Percentiles rank a stretch among this genome's conserved stretches.
phyloP scores from a whole-genome alignment of 2,329 filamentous ascomycete species.

The Dichotomopilus funicola region DNA sequence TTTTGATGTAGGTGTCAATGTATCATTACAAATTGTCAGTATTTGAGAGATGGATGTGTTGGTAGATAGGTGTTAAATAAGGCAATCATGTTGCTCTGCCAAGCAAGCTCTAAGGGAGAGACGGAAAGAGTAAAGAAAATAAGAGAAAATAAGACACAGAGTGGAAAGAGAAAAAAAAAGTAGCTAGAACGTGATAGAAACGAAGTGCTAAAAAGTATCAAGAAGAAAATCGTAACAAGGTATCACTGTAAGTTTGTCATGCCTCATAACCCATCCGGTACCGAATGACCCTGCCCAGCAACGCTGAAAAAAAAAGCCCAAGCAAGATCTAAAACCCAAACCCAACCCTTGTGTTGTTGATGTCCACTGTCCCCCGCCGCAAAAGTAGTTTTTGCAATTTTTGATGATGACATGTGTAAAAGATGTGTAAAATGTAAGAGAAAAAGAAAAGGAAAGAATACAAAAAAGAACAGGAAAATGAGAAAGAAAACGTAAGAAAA shows the following conservation, averaged over 20 bases:
- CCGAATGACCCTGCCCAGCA: neutral
- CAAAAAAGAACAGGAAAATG: neutral
- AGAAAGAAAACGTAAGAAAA: neutral
- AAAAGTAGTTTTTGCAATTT: too few species aligned
- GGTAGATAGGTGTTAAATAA: neutral
- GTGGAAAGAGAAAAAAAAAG: neutral
- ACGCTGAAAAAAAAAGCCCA: too few species aligned
- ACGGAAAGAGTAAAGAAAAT: neutral
- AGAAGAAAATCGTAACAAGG: conserved; percentile 2
- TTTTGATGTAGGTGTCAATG: neutral
- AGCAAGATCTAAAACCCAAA: too few species aligned
- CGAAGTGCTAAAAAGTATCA: conserved; percentile 4
- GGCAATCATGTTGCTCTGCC: neutral
- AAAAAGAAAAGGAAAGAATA: neutral
- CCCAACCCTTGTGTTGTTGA: too few species aligned
- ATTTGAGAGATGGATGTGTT: neutral
- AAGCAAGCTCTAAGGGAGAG: neutral
- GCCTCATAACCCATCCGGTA: conserved; percentile 2
- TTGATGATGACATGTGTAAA: too few species aligned
- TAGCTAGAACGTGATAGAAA: neutral
- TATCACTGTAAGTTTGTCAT: conserved; percentile 3
- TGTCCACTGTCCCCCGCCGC: too few species aligned
- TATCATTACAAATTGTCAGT: conserved; percentile 3
- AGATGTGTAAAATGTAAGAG: neutral
- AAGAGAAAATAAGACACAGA: neutral